Base-by-base conservation (phyloP, 2,329 filamentous ascomycete species). In the Byssothecium circinans region DNA sequence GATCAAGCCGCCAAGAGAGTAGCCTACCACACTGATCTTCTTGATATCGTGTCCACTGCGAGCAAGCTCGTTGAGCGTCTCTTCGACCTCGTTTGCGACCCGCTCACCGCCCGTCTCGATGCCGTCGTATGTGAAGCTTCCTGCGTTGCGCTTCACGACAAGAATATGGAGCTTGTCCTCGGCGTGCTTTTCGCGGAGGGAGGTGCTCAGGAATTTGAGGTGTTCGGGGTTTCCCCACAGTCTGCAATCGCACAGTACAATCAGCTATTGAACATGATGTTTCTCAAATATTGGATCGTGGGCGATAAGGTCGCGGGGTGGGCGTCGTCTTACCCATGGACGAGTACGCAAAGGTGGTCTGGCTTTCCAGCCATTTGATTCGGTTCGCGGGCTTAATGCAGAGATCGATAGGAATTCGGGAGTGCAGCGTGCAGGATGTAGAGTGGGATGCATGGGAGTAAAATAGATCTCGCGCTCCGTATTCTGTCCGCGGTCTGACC, bases 1-100 rank as follows among this genome's bases (percentile, higher is more conserved):
- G 4, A 97, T 84, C 6, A 97, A 76, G 0, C 92, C 92, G 37
- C 92, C 92, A 1, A 96, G 78, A 0, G 90, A 95, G 70, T 97
- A 96, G 32, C 92, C 92, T 35, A 92, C 81, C 33, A 97, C 78
- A 68, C 91, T 96, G 54, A 97, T 77, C 72, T 91, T 95, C 39
- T 75, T 85, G 62, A 96, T 87, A 34, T 82, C 80, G 57, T 86
- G 82, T 18, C 90, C 91, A 22, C 78, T 75, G 34, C 74, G 74
- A 40, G 81, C 78, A 25, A 84, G 60, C 23, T 75, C 71, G 20
- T 77, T 72, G 22, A 87, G 70, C 17, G 75, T 76, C 41, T 82
- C 74, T 62, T 87, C 85, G 29, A 88, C 78, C 60, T 88, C 84
- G 46, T 78, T 71, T 2, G 82, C 80, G 45, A 84, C 76, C 46